These are phyloP conservation scores for Solanum bukasovii DNA, from an alignment of 257 asterid species.

Conservation along the genomic window DNA sequence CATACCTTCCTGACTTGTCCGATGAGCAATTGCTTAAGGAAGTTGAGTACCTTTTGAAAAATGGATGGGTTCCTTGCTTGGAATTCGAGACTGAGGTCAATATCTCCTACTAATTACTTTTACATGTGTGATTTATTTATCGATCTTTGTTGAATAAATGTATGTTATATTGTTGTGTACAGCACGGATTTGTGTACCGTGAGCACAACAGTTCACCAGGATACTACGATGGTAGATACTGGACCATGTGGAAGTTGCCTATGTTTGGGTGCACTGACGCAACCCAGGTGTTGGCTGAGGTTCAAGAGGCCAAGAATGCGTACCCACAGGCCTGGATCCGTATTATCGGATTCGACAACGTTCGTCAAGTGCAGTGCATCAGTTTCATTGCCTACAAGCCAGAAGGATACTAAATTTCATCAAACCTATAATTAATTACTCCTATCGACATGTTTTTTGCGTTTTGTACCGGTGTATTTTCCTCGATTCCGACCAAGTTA, in stretches of 20 bases:
- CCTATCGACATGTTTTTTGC: not conserved
- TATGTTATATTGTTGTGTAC: not conserved
- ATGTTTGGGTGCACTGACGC: conserved; percentile 53
- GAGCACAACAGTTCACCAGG: conserved; percentile 22
- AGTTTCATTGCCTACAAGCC: conserved; percentile 29
- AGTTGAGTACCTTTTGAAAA: conserved; percentile 36
- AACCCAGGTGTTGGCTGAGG: conserved; percentile 28
- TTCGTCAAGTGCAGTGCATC: conserved; percentile 31
- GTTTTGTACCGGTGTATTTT: not conserved
- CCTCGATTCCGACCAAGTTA: not conserved
- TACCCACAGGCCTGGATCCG: conserved; percentile 22
- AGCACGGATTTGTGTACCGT: conserved; percentile 32
- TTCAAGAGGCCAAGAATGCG: conserved; percentile 16
- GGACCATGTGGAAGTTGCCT: conserved; percentile 62
- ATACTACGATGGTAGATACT: conserved; percentile 42
- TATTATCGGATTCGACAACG: conserved; percentile 43
- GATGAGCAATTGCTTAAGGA: conserved; percentile 16
- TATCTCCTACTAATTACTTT: no score
- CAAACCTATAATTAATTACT: not conserved
- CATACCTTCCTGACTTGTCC: conserved; percentile 29
- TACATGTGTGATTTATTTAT: no score
- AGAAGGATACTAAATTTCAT: not conserved
- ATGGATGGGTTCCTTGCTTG: conserved; percentile 35
- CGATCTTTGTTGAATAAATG: no score
- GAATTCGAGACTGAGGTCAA: conserved; percentile 38